A percentile compares a stretch with the other conserved stretches of the same genome.
Conservation (phyloP, 192 early-diverging fungal species). For the Coemansia sp. region DNA sequence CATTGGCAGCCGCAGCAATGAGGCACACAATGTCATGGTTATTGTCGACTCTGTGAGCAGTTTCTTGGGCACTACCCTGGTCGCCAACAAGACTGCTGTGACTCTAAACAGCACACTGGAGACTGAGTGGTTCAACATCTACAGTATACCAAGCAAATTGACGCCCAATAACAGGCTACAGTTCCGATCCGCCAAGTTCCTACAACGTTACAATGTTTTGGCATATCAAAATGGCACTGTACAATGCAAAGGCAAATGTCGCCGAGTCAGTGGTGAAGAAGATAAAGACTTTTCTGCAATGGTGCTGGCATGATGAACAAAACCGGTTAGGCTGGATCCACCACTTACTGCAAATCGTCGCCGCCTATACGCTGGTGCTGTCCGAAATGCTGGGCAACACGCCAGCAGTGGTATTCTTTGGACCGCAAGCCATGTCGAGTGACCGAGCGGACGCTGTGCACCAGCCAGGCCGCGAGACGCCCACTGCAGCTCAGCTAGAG, state of each 20-base stretch:
- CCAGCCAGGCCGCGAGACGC: too few relatives aligned
- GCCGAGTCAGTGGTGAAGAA: constrained; percentile 8
- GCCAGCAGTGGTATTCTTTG: constrained; percentile 1
- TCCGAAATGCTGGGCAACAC: not conserved
- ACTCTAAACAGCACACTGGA: not conserved
- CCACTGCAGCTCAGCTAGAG: too few relatives aligned
- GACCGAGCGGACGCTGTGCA: not conserved
- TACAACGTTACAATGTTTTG: not conserved
- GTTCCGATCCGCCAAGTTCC: not conserved
- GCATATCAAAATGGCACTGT: not conserved
- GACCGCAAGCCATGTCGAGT: not conserved
- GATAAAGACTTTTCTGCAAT: not conserved
- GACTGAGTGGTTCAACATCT: not conserved
- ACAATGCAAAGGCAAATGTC: constrained; percentile 1
- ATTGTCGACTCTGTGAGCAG: not conserved
- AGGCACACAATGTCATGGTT: not conserved
- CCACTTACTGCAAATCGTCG: not conserved
- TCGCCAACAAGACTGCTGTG: not conserved
- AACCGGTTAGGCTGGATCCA: not conserved
- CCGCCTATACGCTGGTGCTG: not conserved
- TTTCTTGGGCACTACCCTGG: not conserved
- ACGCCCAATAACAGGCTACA: not conserved
- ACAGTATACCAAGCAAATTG: not conserved
- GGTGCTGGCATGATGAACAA: not conserved
- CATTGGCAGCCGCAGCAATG: not conserved